Evolutionary conservation across 192 early-diverging fungal genomes (phyloP).

Genomic region (Umbelopsis vinacea): DNA sequence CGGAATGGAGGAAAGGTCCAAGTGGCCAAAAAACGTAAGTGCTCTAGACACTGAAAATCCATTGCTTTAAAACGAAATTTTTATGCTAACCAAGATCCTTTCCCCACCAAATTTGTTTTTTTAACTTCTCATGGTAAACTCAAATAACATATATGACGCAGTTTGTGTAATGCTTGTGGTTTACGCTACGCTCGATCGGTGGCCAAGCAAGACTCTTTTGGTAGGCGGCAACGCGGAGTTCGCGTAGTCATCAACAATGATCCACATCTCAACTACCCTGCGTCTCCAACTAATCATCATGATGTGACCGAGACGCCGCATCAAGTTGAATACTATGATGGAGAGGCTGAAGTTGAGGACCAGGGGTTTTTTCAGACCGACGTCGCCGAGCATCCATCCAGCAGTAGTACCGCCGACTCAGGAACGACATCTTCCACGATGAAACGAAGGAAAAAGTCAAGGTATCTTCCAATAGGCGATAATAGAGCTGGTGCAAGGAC

Average conservation of each 20-base stretch:
- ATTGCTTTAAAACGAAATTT: not conserved
- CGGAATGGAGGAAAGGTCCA: constrained; percentile 44
- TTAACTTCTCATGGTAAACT: not conserved
- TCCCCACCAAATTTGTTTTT: not conserved
- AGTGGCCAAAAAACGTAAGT: constrained; percentile 44
- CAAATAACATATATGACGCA: not conserved
- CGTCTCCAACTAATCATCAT: not conserved
- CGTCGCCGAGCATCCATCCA: not conserved
- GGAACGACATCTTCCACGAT: not conserved
- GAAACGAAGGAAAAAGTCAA: constrained; percentile 10
- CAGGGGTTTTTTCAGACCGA: not conserved
- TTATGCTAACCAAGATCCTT: too few species aligned
- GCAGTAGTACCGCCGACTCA: not conserved
- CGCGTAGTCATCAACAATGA: constrained; percentile 8
- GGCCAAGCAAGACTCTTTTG: constrained; percentile 29
- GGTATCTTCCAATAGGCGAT: constrained; percentile 12
- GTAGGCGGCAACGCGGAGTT: constrained; percentile 21
- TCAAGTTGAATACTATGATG: not conserved
- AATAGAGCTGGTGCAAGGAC: constrained; percentile 12
- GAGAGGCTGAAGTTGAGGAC: not conserved
- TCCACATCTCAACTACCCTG: not conserved
- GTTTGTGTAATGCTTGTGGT: constrained; percentile 44
- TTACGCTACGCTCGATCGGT: constrained; percentile 41
- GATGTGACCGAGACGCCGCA: not conserved
- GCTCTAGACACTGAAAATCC: not conserved